These are phyloP conservation scores for Diplodia seriata DNA, from an alignment of 2,329 filamentous ascomycete species.

Conservation along the genomic window DNA sequence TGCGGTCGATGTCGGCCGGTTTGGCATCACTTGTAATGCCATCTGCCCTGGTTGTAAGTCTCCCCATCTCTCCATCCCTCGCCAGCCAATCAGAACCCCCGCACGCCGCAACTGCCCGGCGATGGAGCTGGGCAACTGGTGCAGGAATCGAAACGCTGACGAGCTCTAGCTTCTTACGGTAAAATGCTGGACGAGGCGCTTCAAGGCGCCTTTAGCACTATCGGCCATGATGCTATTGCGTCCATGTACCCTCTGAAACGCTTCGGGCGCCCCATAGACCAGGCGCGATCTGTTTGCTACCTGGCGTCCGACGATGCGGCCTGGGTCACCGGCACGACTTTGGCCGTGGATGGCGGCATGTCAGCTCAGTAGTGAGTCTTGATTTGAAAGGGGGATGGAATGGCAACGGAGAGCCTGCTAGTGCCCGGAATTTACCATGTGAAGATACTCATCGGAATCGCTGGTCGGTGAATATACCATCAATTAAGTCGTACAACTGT, in stretches of 20 bases:
- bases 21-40: slow-evolving; percentile 52
- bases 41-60: slow-evolving; percentile 53
- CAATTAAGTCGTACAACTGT: no score
- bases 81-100: slow-evolving; percentile 12
- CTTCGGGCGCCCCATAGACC: slow-evolving; percentile 34
- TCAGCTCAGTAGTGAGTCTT: background rate
- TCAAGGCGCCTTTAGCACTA: background rate
- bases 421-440: no score
- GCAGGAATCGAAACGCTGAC: background rate
- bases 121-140: background rate
- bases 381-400: no score
- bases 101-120: slow-evolving; percentile 4
- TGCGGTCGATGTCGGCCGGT: slow-evolving; percentile 51
- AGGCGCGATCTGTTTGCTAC: slow-evolving; percentile 49
- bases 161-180: background rate
- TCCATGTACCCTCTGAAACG: slow-evolving; percentile 10
- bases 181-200: slow-evolving; percentile 4
- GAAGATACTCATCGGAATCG: no score
- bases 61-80: background rate
- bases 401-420: no score
- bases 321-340: slow-evolving; percentile 51
- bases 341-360: slow-evolving; percentile 52
- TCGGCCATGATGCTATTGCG: background rate
- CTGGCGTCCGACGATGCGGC: slow-evolving; percentile 53
- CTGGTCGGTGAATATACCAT: no score